Percentiles rank a stretch among this genome's conserved stretches.
phyloP scores from a whole-genome alignment of 1,284 basidiomycete species.

The Malassezia globosa region DNA sequence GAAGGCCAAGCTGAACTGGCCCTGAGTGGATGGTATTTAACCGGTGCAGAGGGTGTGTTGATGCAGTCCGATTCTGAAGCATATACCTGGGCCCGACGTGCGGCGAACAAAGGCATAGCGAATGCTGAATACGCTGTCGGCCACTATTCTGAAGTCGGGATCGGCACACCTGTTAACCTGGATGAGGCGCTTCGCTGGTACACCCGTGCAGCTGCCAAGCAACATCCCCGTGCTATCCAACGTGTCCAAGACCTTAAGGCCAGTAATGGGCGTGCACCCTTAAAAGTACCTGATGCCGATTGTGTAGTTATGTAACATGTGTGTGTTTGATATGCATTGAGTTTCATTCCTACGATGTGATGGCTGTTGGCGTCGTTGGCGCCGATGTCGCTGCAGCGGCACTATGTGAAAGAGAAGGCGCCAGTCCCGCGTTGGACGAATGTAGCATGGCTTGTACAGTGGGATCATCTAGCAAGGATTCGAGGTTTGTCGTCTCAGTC shows the following conservation, averaged over 20 bases:
- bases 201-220: constrained; percentile 69
- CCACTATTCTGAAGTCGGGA: constrained; percentile 89
- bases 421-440: neutral
- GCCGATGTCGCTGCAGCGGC: neutral
- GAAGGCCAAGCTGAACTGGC: constrained; percentile 89
- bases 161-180: constrained; percentile 87
- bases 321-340: neutral
- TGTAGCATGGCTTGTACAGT: constrained; percentile 14
- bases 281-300: constrained; percentile 34
- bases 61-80: constrained; percentile 97
- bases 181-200: constrained; percentile 98
- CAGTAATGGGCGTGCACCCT: constrained; percentile 24
- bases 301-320: constrained; percentile 28
- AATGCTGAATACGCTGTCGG: constrained; percentile 68
- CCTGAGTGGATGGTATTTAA: constrained; percentile 88
- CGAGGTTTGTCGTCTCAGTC: neutral
- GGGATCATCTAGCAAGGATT: constrained; percentile 13
- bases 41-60: constrained; percentile 71
- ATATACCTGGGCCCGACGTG: constrained; percentile 55
- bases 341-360: neutral
- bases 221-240: constrained; percentile 87
- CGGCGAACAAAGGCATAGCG: constrained; percentile 49
- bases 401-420: no score
- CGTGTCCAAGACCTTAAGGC: constrained; percentile 63
- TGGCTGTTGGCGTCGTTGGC: neutral